phyloP scores from a whole-genome alignment of 2,329 filamentous ascomycete species.

The Colletotrichum sp. region DNA sequence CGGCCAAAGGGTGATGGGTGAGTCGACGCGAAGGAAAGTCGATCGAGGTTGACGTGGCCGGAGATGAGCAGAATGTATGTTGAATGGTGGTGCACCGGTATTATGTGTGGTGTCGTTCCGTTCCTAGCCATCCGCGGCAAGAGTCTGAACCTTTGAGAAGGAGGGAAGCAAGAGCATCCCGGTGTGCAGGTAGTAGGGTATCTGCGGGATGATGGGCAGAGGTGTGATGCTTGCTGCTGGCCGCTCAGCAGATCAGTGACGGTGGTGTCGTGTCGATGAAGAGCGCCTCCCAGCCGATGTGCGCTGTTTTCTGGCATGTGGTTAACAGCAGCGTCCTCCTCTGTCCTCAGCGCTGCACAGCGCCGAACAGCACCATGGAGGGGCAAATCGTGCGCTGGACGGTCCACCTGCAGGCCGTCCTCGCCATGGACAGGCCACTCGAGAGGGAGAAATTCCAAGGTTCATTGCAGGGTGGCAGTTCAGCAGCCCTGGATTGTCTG shows the following conservation, averaged over 20 bases:
- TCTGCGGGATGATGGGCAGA: no score
- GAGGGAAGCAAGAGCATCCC: not conserved
- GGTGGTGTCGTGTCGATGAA: not conserved
- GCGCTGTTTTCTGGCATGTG: constrained; percentile 30
- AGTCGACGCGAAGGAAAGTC: not conserved
- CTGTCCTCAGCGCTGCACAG: not conserved
- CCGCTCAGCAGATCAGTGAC: not conserved
- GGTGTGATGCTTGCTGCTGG: not conserved
- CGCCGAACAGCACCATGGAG: not conserved
- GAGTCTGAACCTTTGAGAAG: not conserved
- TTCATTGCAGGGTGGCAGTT: not conserved
- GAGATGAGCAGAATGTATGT: not conserved
- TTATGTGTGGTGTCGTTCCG: not conserved
- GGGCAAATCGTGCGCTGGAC: constrained; percentile 9
- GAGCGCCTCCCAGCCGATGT: constrained; percentile 4
- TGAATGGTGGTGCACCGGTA: not conserved
- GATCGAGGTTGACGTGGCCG: constrained; percentile 13
- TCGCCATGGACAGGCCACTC: constrained; percentile 11
- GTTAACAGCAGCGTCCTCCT: not conserved
- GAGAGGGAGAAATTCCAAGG: constrained; percentile 9
- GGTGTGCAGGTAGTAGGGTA: not conserved
- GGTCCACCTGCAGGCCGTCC: constrained; percentile 11
- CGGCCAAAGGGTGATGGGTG: not conserved
- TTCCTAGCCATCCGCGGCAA: not conserved
- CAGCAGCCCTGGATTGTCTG: not conserved